Evolutionary conservation across 257 asterid genomes (phyloP), one percentile per base, ranked within the genome.

Genomic region (Penstemon eatonii): DNA sequence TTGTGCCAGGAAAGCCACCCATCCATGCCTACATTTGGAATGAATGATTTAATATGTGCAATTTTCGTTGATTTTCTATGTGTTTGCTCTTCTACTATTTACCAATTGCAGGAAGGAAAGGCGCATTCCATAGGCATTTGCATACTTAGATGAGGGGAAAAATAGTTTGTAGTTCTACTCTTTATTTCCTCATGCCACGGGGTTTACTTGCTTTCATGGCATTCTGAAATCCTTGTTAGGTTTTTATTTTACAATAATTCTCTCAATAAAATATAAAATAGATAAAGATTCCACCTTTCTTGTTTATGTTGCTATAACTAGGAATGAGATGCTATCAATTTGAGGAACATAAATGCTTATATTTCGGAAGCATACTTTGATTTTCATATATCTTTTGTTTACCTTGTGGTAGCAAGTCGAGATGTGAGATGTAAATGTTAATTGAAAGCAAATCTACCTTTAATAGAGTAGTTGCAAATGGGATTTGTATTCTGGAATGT

Each of bases 391-490:
- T 19, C 56, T 12, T 69, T 6, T 57, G 1, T 55, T 40, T 50
- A 54, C 52, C 56, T 54, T 68, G 56, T 40, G 33, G 56, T 37
- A 12, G 41, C 13, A 18, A 43, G 13, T 69, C 56, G 40, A 51
- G 51, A 38, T 19, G 71, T 54, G 45, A 11, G 42, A 57, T 49
- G 69, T 37, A 70, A 25, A 36, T 18, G 8, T 51, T 18, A 43
- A 18, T 60, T 13, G 41, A 13, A n/a, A 25, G 25, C 55, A n/a
- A 67, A 51, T 43, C 36, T 39, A 40, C 53, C 13, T 58, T 18
- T 10, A 36, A 50, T 55, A 33, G 68, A 60, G 68, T 54, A 42
- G 18, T 60, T 68, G 50, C 66, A 54, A 39, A 18, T 55, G 56
- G 5, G 6, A 13, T 18, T 13, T 13, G 15, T 53, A 10, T 8